These are phyloP conservation scores for Komagataella ulmi DNA, from an alignment of 805 yeast genomes.

Conservation along the genomic window DNA sequence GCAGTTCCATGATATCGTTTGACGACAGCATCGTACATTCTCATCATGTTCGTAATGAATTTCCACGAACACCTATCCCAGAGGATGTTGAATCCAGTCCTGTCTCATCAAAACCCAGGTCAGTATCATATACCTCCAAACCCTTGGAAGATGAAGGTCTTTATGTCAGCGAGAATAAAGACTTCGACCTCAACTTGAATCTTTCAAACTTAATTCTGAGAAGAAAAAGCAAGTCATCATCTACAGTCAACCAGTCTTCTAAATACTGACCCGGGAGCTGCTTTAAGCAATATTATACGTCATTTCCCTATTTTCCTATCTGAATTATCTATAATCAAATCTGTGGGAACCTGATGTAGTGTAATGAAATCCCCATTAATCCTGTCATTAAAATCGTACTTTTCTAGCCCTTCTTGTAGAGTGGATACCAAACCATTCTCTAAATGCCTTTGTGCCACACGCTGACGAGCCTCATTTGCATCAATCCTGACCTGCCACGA, in stretches of 20 bases:
- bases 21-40: neutral
- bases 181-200: neutral
- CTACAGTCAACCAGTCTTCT: neutral
- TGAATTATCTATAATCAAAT: slow-evolving; percentile 6
- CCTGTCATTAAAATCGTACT: slow-evolving; percentile 45
- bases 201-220: neutral
- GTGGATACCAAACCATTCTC: slow-evolving; percentile 35
- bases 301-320: slow-evolving; percentile 1
- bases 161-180: neutral
- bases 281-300: neutral
- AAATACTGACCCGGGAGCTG: neutral
- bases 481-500: slow-evolving; percentile 36
- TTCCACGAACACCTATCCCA: neutral
- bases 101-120: neutral
- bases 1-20: neutral
- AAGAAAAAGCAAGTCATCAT: neutral
- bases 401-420: slow-evolving; percentile 34
- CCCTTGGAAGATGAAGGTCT: neutral
- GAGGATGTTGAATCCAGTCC: neutral
- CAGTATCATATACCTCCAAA: neutral
- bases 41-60: neutral
- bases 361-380: slow-evolving; percentile 37
- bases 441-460: slow-evolving; percentile 60
- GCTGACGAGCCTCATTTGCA: slow-evolving; percentile 29
- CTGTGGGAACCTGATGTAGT: slow-evolving; percentile 5